A percentile compares a stretch with the other conserved stretches of the same genome.
phyloP scores from a whole-genome alignment of 495 filamentous ascomycete genomes.

The Emericellopsis terricola region DNA sequence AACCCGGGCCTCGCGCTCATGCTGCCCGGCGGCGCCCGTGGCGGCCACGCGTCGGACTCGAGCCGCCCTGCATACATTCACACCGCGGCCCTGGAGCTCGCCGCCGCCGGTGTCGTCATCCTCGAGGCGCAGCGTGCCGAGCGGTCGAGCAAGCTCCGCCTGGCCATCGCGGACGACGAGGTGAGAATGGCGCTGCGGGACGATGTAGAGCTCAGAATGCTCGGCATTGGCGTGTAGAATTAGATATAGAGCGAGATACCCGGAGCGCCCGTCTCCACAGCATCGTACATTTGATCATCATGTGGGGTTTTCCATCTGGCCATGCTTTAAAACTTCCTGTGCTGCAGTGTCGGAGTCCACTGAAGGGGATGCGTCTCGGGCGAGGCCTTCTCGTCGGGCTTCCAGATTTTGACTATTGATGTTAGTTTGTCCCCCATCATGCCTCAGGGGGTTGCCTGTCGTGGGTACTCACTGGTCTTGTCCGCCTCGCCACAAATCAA shows the following conservation, averaged over 20 bases:
- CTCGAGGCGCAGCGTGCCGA: slow-evolving; percentile 65
- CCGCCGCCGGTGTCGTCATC: slow-evolving; percentile 72
- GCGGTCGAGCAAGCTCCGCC: slow-evolving; percentile 66
- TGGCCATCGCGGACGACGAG: slow-evolving; percentile 80
- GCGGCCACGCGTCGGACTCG: not conserved
- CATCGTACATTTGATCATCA: too few relatives aligned
- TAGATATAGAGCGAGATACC: too few relatives aligned
- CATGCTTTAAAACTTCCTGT: slow-evolving; percentile 15
- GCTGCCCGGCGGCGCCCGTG: slow-evolving; percentile 3
- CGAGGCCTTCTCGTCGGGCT: slow-evolving; percentile 74
- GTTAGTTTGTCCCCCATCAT: slow-evolving; percentile 7
- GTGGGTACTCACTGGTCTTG: slow-evolving; percentile 52
- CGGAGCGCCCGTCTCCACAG: too few relatives aligned
- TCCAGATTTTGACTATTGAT: slow-evolving; percentile 77
- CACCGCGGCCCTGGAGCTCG: slow-evolving; percentile 56
- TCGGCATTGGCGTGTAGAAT: slow-evolving; percentile 33
- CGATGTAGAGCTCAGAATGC: slow-evolving; percentile 65
- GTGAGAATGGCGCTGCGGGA: slow-evolving; percentile 73
- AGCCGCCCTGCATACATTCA: slow-evolving; percentile 2
- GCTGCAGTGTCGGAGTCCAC: slow-evolving; percentile 73
- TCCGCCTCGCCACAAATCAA: slow-evolving; percentile 91
- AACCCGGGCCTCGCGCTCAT: slow-evolving; percentile 6
- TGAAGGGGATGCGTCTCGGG: slow-evolving; percentile 81
- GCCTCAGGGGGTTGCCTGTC: not conserved
- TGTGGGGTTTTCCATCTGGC: not conserved